Evolutionary conservation across 768 basidiomycete species (phyloP).

Genomic region (Dioszegia aurantiaca): DNA sequence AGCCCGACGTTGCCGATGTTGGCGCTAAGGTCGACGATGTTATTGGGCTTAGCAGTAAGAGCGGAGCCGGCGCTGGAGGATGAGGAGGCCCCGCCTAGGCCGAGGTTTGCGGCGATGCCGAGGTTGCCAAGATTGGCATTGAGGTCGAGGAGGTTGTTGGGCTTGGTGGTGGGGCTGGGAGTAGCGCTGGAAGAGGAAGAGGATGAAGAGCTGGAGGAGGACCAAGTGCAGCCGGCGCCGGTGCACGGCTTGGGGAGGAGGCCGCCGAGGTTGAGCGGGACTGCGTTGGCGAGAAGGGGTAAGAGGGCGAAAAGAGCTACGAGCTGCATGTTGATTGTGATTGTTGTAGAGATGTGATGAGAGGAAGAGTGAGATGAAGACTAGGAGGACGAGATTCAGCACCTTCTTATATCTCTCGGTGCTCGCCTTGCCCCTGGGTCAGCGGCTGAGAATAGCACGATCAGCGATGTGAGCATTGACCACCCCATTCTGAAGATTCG

Average conservation of each 20-base stretch:
- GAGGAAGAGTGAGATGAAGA: slow-evolving; percentile 6
- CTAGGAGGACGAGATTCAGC: not conserved
- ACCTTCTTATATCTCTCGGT: not conserved
- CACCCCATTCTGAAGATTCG: not conserved
- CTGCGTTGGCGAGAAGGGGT: slow-evolving; percentile 2
- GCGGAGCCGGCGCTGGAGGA: not conserved
- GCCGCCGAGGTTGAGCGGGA: not conserved
- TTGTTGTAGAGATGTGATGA: not conserved
- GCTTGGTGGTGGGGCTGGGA: not conserved
- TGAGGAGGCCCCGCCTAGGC: not conserved
- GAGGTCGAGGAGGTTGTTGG: not conserved
- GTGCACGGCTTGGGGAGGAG: not conserved
- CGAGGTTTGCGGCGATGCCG: not conserved
- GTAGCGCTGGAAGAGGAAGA: no score
- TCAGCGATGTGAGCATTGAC: not conserved
- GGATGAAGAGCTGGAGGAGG: no score
- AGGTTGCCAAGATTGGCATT: not conserved
- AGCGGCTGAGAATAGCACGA: not conserved
- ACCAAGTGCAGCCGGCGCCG: not conserved
- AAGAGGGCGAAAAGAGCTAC: slow-evolving; percentile 6
- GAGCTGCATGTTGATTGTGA: slow-evolving; percentile 3
- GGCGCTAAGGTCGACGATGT: no score
- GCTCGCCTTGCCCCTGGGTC: not conserved
- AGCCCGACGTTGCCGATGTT: no score
- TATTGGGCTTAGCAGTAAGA: no score